Evolutionary conservation across 208 protist genomes (phyloP).

Genomic region (Crithidia bombi): DNA sequence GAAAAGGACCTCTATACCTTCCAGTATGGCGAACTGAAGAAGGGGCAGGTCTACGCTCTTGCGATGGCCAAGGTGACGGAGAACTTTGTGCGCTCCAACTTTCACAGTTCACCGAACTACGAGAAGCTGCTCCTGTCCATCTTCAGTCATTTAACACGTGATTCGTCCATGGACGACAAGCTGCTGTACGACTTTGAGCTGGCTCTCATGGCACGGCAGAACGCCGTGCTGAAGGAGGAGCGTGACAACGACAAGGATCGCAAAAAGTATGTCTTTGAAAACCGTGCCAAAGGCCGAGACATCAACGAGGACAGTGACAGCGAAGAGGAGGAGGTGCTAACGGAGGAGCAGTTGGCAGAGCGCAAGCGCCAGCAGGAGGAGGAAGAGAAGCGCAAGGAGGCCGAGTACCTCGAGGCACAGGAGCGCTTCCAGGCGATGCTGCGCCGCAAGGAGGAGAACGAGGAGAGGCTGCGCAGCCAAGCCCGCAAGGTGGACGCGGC

Average conservation of each 20-base stretch:
- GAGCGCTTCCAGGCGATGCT: conserved; percentile 57
- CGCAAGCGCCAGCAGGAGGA: conserved; percentile 38
- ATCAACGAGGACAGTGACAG: conserved; percentile 60
- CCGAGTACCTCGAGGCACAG: conserved; percentile 44
- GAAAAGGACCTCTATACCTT: conserved; percentile 75
- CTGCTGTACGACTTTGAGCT: conserved; percentile 51
- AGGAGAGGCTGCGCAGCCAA: conserved; percentile 48
- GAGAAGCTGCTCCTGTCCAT: conserved; percentile 56
- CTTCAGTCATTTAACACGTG: conserved; percentile 38
- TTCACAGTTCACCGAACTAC: conserved; percentile 59
- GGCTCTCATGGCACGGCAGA: conserved; percentile 52
- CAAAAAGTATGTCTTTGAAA: conserved; percentile 51
- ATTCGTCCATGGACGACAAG: conserved; percentile 43
- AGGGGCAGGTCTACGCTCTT: conserved; percentile 47
- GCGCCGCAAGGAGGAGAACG: conserved; percentile 68
- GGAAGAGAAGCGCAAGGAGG: conserved; percentile 52
- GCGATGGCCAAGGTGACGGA: conserved; percentile 67
- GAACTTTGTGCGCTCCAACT: conserved; percentile 68
- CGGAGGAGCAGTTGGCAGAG: conserved; percentile 36
- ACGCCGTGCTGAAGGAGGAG: conserved; percentile 63
- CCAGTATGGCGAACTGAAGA: conserved; percentile 73
- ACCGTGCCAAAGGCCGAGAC: conserved; percentile 45
- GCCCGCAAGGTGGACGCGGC: conserved; percentile 69
- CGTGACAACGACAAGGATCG: conserved; percentile 68
- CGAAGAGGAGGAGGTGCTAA: conserved; percentile 40